Conservation (phyloP, 2,329 filamentous ascomycete species). For the Botrytis cinerea region DNA sequence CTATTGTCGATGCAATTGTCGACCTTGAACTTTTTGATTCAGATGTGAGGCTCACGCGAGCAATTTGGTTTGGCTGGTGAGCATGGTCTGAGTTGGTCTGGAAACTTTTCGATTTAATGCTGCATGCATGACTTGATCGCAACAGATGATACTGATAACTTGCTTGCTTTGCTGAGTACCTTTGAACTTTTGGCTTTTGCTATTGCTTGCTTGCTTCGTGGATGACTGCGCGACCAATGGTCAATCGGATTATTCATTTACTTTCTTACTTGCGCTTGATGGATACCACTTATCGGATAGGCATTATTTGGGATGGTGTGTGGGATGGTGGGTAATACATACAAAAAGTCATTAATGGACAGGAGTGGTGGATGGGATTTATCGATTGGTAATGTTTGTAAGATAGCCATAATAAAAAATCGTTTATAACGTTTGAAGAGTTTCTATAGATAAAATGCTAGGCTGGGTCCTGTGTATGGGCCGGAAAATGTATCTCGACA, state of each 20-base stretch:
- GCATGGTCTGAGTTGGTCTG: slow-evolving; percentile 13
- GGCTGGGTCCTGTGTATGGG: neutral
- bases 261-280: slow-evolving; percentile 3
- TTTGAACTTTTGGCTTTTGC: slow-evolving; percentile 16
- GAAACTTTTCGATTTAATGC: slow-evolving; percentile 6
- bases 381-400: neutral
- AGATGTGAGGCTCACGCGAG: slow-evolving; percentile 10
- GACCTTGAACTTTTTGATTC: neutral
- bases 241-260: slow-evolving; percentile 1
- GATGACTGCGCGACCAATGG: neutral
- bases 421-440: neutral
- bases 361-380: neutral
- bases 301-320: slow-evolving; percentile 11
- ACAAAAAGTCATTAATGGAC: neutral
- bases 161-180: slow-evolving; percentile 17
- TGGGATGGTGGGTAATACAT: slow-evolving; percentile 5
- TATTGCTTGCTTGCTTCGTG: slow-evolving; percentile 10
- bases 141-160: slow-evolving; percentile 16
- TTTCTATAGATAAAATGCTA: neutral
- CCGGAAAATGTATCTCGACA: neutral
- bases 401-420: neutral
- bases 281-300: neutral
- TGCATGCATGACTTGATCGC: slow-evolving; percentile 17
- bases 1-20: neutral
- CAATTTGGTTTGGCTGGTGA: slow-evolving; percentile 11